These are phyloP conservation scores for Ascochyta pisi DNA, from an alignment of 2,329 filamentous ascomycete species.

Conservation along the genomic window DNA sequence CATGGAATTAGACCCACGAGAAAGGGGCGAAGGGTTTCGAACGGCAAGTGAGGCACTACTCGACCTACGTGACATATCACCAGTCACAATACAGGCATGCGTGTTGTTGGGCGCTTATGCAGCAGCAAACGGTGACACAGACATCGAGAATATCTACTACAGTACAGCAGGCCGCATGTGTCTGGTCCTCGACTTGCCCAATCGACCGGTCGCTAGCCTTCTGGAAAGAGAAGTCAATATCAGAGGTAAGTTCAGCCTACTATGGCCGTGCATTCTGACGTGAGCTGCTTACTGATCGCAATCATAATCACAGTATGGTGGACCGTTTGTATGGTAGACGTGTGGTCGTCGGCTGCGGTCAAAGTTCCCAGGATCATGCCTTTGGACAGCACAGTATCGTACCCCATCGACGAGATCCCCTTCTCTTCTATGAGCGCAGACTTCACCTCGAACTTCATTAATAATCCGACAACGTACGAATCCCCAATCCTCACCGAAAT, in stretches of 20 bases:
- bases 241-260: slow-evolving; percentile 16
- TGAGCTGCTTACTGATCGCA: neutral
- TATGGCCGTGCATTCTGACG: neutral
- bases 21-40: slow-evolving; percentile 27
- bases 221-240: slow-evolving; percentile 34
- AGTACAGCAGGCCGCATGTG: slow-evolving; percentile 32
- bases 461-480: slow-evolving; percentile 15
- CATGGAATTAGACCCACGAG: slow-evolving; percentile 21
- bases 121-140: slow-evolving; percentile 31
- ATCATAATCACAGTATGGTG: slow-evolving; percentile 21
- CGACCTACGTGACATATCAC: slow-evolving; percentile 26
- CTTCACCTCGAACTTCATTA: slow-evolving; percentile 17
- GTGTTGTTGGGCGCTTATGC: slow-evolving; percentile 32
- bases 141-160: slow-evolving; percentile 35
- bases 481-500: slow-evolving; percentile 35
- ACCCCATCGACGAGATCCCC: slow-evolving; percentile 32
- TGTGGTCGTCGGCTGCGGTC: slow-evolving; percentile 35
- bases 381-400: slow-evolving; percentile 24
- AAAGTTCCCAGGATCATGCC: slow-evolving; percentile 33
- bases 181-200: slow-evolving; percentile 29
- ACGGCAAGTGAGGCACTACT: slow-evolving; percentile 26
- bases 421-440: slow-evolving; percentile 28
- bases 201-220: slow-evolving; percentile 25
- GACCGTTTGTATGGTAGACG: slow-evolving; percentile 35
- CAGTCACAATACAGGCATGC: slow-evolving; percentile 29